A percentile compares a stretch with the other conserved stretches of the same genome.
Conservation (phyloP, 2,329 filamentous ascomycete species). For the Emmonsiellopsis sp. region DNA sequence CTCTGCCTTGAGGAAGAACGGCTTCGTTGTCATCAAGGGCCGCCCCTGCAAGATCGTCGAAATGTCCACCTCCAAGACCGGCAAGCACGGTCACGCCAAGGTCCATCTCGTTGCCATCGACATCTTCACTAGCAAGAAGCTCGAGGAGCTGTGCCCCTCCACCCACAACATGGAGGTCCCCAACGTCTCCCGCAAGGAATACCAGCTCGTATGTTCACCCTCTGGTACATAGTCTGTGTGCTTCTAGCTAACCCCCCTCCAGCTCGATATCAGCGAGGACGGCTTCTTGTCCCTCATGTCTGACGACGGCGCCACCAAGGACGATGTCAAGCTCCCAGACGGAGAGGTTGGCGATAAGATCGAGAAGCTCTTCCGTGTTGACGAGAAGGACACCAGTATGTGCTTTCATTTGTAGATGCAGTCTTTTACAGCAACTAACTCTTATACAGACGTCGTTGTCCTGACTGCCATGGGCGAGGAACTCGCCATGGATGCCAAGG, state of each 20-base stretch:
- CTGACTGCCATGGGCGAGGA: constrained; percentile 96
- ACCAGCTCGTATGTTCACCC: constrained; percentile 69
- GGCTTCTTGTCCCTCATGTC: constrained; percentile 91
- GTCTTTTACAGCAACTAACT: constrained; percentile 3
- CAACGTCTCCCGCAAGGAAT: constrained; percentile 82
- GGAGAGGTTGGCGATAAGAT: constrained; percentile 85
- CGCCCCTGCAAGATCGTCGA: constrained; percentile 99
- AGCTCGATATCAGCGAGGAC: constrained; percentile 92
- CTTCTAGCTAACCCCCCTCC: constrained; percentile 5
- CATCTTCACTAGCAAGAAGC: constrained; percentile 99
- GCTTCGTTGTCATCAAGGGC: constrained; percentile 95
- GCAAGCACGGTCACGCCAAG: constrained; percentile 99
- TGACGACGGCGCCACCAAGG: constrained; percentile 78
- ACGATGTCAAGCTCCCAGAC: constrained; percentile 89
- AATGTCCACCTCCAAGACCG: constrained; percentile 99
- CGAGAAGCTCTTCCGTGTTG: constrained; percentile 63
- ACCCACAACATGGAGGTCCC: constrained; percentile 86
- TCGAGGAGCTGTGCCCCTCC: constrained; percentile 96
- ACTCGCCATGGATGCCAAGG: constrained; percentile 85
- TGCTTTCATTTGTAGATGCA: constrained; percentile 18
- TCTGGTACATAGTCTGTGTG: background rate
- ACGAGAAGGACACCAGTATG: constrained; percentile 94
- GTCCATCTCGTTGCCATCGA: constrained; percentile 96
- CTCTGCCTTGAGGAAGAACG: constrained; percentile 99
- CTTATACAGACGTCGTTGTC: constrained; percentile 71